These are phyloP conservation scores for Alternaria angustiovoidea DNA, from an alignment of 2,329 filamentous ascomycete genomes.

Conservation along the genomic window DNA sequence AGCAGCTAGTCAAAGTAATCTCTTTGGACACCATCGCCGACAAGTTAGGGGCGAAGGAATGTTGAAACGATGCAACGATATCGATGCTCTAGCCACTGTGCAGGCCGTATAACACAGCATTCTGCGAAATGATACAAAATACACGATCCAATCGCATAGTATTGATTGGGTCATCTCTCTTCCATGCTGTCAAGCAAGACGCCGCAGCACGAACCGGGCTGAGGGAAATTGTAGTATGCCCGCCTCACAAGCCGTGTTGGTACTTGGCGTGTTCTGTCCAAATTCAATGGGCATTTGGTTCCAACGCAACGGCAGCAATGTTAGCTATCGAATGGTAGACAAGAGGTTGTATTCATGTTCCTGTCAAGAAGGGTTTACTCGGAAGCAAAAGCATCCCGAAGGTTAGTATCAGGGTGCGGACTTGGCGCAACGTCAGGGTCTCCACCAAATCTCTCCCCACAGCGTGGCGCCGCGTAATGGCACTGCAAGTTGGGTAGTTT, in stretches of 20 bases:
- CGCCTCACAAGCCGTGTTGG: background rate
- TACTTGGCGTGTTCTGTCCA: background rate
- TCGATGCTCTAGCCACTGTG: background rate
- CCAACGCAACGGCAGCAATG: background rate
- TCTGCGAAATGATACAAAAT: background rate
- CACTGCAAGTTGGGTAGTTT: conserved; percentile 3
- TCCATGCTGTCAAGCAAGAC: background rate
- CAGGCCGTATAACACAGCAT: background rate
- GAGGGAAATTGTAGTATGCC: conserved; percentile 3
- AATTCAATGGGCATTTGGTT: background rate
- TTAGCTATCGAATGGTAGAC: background rate
- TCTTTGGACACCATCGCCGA: background rate
- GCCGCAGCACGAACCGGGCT: background rate
- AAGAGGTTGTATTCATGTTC: background rate
- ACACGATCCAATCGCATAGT: background rate
- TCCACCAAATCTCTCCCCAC: conserved; percentile 8
- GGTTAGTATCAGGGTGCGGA: background rate
- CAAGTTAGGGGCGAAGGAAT: background rate
- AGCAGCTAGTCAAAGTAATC: background rate
- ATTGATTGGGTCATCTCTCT: background rate
- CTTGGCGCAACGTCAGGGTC: conserved; percentile 20
- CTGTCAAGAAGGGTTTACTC: background rate
- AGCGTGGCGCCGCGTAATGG: conserved; percentile 19
- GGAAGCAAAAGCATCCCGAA: background rate
- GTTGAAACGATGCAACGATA: background rate